Evolutionary conservation across 2,329 filamentous ascomycete species (phyloP).

Genomic region (Tricladium varicosporioides): DNA sequence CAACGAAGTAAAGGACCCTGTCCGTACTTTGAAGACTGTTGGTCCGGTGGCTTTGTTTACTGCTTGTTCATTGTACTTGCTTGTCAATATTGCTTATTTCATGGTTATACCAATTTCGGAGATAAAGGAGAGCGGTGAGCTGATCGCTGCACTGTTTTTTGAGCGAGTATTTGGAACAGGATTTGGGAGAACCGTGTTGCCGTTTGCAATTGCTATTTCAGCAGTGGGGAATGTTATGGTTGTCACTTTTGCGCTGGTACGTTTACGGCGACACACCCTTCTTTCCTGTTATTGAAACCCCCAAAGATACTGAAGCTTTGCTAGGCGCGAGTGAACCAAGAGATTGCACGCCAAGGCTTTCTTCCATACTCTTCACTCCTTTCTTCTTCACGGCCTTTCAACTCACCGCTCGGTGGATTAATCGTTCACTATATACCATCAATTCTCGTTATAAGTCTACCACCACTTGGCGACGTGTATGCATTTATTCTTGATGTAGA

Average conservation of each 20-base stretch:
- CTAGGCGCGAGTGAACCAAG: conserved; percentile 47
- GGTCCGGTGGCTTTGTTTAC: conserved; percentile 51
- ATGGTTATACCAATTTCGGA: conserved; percentile 55
- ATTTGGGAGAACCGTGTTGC: conserved; percentile 42
- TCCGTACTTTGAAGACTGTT: conserved; percentile 55
- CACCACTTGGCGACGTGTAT: conserved; percentile 41
- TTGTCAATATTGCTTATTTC: conserved; percentile 60
- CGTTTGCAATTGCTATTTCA: conserved; percentile 45
- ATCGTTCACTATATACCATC: conserved; percentile 62
- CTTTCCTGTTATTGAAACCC: background rate
- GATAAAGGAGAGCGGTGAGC: conserved; percentile 51
- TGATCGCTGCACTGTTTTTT: conserved; percentile 57
- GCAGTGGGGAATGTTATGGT: conserved; percentile 49
- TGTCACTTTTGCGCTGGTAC: conserved; percentile 54
- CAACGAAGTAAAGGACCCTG: conserved; percentile 56
- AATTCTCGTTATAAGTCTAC: conserved; percentile 51
- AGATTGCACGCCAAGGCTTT: conserved; percentile 47
- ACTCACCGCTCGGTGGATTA: conserved; percentile 37
- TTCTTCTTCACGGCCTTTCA: conserved; percentile 27
- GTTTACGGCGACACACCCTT: conserved; percentile 20
- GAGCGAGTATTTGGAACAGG: conserved; percentile 48
- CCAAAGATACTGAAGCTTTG: conserved; percentile 19
- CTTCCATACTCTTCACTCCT: conserved; percentile 41
- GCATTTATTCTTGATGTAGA: conserved; percentile 39
- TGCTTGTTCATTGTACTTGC: conserved; percentile 54